Percentiles rank a stretch among this genome's conserved stretches.
phyloP scores from a whole-genome alignment of 2,329 filamentous ascomycete genomes.

The Exserohilum rostratum region DNA sequence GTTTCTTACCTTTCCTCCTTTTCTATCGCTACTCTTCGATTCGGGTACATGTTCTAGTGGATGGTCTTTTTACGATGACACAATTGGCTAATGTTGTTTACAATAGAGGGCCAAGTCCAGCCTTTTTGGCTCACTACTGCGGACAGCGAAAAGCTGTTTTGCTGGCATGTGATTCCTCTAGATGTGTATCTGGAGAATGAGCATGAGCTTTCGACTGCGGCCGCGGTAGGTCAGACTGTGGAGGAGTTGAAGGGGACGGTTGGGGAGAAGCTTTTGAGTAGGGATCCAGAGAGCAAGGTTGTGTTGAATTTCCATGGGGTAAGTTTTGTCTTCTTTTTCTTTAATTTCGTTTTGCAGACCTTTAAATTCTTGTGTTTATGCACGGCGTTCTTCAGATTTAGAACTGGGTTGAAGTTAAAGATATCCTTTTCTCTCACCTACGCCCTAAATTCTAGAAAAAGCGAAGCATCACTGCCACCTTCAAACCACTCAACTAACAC shows the following conservation, averaged over 20 bases:
- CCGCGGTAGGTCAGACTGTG: slow-evolving; percentile 47
- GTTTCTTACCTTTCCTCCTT: neutral
- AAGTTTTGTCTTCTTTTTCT: slow-evolving; percentile 32
- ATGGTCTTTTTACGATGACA: neutral
- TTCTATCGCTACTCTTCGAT: neutral
- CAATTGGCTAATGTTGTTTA: neutral
- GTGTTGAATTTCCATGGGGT: slow-evolving; percentile 70
- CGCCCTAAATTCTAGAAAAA: neutral
- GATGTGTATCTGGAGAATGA: slow-evolving; percentile 78
- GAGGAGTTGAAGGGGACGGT: slow-evolving; percentile 56
- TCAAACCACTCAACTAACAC: neutral
- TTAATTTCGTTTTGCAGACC: neutral
- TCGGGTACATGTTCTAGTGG: no score
- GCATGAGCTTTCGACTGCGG: slow-evolving; percentile 54
- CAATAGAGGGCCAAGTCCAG: slow-evolving; percentile 80
- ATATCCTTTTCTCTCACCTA: no score
- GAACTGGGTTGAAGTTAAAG: no score
- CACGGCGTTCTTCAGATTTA: no score
- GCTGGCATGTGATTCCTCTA: slow-evolving; percentile 88
- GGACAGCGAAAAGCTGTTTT: slow-evolving; percentile 79
- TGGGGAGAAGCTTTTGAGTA: slow-evolving; percentile 58
- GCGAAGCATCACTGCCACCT: no score
- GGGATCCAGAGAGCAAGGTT: slow-evolving; percentile 58
- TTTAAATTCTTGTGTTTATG: slow-evolving; percentile 3
- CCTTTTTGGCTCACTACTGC: slow-evolving; percentile 78